Base-by-base conservation (phyloP, 2,329 filamentous ascomycete genomes). In the Sporothrix curviconia region DNA sequence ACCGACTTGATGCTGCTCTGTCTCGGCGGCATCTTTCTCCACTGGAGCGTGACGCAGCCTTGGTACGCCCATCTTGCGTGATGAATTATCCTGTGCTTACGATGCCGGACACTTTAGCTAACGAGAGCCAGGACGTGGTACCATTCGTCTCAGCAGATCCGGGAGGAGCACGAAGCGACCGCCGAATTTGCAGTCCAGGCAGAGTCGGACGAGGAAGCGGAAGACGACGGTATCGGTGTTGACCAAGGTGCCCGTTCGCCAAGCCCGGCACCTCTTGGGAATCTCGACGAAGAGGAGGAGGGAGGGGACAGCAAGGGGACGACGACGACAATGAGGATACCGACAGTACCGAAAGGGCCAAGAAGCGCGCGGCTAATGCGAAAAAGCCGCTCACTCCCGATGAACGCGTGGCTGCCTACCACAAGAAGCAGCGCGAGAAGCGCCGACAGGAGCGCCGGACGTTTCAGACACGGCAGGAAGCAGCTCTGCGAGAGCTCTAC, bases 41-140 rank as follows among this genome's bases (percentile, higher is more conserved):
- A 96, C 69, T 96, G 91, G 90, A 92, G 89, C 50, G 87, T 96
- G 43, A 86, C 90, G 57, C 78, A 94, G 63, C 92, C 92, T 64
- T 97, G 92, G 92, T 92, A 75, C 68, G 80, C 64, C 43, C 54
- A 1, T 7, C n/a, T n/a, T n/a, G n/a, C n/a, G n/a, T n/a, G n/a
- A n/a, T n/a, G n/a, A n/a, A n/a, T n/a, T n/a, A n/a, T n/a, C n/a
- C n/a, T n/a, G n/a, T n/a, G n/a, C n/a, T n/a, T n/a, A n/a, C n/a
- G n/a, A n/a, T n/a, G n/a, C n/a, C n/a, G n/a, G n/a, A n/a, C n/a
- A n/a, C n/a, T n/a, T n/a, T n/a, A 15, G 17, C 39, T 40, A 8
- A 46, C 40, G 22, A 4, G 14, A 5, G 40, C 43, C 24, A 86
- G 84, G 84, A 78, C 83, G 55, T 91, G 87, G 87, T 91, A 91